Conservation (phyloP, 164 flowering plant genomes). For the Taxillus chinensis region DNA sequence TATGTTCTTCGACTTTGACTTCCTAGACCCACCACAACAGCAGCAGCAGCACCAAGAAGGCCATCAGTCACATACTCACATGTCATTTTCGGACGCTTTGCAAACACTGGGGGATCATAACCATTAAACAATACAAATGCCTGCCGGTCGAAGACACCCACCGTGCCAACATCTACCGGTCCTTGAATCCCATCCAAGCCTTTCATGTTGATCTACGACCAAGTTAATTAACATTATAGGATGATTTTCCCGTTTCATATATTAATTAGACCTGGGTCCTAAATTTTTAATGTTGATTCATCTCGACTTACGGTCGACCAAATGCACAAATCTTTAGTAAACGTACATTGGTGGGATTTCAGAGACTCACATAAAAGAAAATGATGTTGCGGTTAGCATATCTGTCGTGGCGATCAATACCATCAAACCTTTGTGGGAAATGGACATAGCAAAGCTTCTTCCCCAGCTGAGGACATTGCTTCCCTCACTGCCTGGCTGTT, state of each 20-base stretch:
- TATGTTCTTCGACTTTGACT: slow-evolving; percentile 46
- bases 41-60: slow-evolving; percentile 87
- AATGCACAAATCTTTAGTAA: too few species aligned
- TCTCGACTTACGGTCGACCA: too few species aligned
- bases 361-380: slow-evolving; percentile 95
- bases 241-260: too few species aligned
- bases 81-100: slow-evolving; percentile 81
- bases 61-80: slow-evolving; percentile 98
- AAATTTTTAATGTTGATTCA: neutral
- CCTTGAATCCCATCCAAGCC: slow-evolving; percentile 93
- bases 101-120: slow-evolving; percentile 78
- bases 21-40: slow-evolving; percentile 55
- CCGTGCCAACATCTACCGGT: slow-evolving; percentile 89
- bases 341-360: too few species aligned
- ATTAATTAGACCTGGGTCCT: too few species aligned
- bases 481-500: slow-evolving; percentile 86
- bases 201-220: slow-evolving; percentile 73
- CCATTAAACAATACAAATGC: too few species aligned
- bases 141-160: slow-evolving; percentile 83
- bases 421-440: slow-evolving; percentile 90
- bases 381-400: slow-evolving; percentile 83
- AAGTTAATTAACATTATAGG: too few species aligned
- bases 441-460: slow-evolving; percentile 91
- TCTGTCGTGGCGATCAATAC: slow-evolving; percentile 83
- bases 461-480: slow-evolving; percentile 92